Percentiles rank a stretch among this genome's conserved stretches.
These are phyloP conservation scores for Globisporangium okanoganense DNA, from an alignment of 352 stramenopile species.

Conservation along the genomic window DNA sequence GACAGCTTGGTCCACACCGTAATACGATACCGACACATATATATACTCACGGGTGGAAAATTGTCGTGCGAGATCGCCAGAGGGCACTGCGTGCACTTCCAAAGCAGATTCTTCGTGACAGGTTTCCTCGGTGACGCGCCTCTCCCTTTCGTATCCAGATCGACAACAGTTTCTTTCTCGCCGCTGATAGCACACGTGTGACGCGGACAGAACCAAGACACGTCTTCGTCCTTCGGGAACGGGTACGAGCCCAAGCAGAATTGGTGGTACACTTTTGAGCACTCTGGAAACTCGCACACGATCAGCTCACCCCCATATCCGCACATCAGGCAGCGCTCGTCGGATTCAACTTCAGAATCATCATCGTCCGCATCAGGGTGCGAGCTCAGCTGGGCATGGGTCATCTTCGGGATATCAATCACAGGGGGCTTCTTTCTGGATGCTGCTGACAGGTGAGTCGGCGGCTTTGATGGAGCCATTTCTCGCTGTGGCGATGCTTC, in stretches of 20 bases:
- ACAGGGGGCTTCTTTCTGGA: slow-evolving; percentile 33
- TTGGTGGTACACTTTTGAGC: slow-evolving; percentile 86
- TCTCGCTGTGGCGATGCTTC: slow-evolving; percentile 34
- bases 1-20: not conserved
- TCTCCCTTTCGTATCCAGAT: slow-evolving; percentile 30
- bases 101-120: slow-evolving; percentile 56
- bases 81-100: slow-evolving; percentile 78
- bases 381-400: slow-evolving; percentile 23
- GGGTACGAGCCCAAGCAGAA: slow-evolving; percentile 79
- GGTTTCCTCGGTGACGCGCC: slow-evolving; percentile 47
- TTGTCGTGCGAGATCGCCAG: slow-evolving; percentile 54
- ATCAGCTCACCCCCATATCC: slow-evolving; percentile 78
- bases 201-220: slow-evolving; percentile 78
- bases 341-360: slow-evolving; percentile 47
- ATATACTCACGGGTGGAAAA: slow-evolving; percentile 46
- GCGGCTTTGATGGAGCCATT: slow-evolving; percentile 7
- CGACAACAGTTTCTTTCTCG: slow-evolving; percentile 43
- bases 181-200: slow-evolving; percentile 72
- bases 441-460: not conserved
- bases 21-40: not conserved
- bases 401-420: slow-evolving; percentile 30
- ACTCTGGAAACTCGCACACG: slow-evolving; percentile 76
- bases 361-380: slow-evolving; percentile 27
- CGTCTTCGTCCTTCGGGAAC: slow-evolving; percentile 76
- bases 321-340: slow-evolving; percentile 80